A percentile compares a stretch with the other conserved stretches of the same genome.
Evolutionary conservation across 2,329 filamentous ascomycete species (phyloP).

Genomic region (Beauveria rudraprayagi): DNA sequence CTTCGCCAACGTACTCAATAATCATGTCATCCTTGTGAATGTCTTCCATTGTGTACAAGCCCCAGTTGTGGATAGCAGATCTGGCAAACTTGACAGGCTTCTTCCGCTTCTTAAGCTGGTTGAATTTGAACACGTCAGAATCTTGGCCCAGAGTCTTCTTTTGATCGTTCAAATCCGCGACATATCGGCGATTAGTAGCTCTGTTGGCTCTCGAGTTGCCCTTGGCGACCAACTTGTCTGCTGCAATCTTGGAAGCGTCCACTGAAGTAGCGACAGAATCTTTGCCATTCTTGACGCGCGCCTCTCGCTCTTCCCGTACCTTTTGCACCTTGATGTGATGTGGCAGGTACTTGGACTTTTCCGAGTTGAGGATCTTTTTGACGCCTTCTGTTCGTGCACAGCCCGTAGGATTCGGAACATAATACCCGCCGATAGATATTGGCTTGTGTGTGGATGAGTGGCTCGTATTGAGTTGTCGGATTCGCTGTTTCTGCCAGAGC

Average conservation of each 20-base stretch:
- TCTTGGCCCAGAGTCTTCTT: slow-evolving; percentile 79
- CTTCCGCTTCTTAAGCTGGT: slow-evolving; percentile 98
- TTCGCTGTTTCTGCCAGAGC: slow-evolving; percentile 49
- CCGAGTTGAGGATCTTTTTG: slow-evolving; percentile 91
- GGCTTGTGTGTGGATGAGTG: slow-evolving; percentile 22
- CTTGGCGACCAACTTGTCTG: slow-evolving; percentile 75
- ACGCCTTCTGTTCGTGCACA: slow-evolving; percentile 86
- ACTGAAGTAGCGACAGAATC: slow-evolving; percentile 57
- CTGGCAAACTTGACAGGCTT: slow-evolving; percentile 97
- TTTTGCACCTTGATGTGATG: slow-evolving; percentile 96
- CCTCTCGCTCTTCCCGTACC: slow-evolving; percentile 83
- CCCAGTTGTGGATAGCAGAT: slow-evolving; percentile 98
- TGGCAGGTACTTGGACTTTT: slow-evolving; percentile 96
- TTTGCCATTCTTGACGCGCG: slow-evolving; percentile 59
- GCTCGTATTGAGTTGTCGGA: slow-evolving; percentile 45
- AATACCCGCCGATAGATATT: slow-evolving; percentile 54
- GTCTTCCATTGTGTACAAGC: slow-evolving; percentile 93
- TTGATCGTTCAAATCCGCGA: slow-evolving; percentile 91
- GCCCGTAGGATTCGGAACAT: slow-evolving; percentile 78
- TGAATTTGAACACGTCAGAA: slow-evolving; percentile 91
- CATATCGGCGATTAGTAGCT: slow-evolving; percentile 88
- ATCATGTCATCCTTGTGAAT: slow-evolving; percentile 99
- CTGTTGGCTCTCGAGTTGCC: slow-evolving; percentile 89
- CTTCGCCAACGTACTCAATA: slow-evolving; percentile 98
- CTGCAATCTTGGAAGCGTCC: slow-evolving; percentile 63